A percentile compares a stretch with the other conserved stretches of the same genome.
These are phyloP conservation scores for Quercus phellos DNA, from an alignment of 331 rosid species.

Conservation along the genomic window DNA sequence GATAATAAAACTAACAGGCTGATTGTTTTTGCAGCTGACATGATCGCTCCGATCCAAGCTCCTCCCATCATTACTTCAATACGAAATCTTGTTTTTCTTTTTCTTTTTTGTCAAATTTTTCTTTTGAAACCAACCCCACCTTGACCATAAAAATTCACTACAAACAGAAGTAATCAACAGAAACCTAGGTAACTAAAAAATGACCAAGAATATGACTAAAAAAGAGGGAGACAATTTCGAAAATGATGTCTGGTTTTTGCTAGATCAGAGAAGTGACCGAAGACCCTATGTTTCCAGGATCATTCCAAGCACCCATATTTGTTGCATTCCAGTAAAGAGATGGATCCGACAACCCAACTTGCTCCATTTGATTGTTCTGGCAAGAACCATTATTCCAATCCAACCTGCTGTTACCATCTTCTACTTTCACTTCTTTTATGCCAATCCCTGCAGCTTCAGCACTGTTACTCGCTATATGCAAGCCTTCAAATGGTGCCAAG, in stretches of 20 bases:
- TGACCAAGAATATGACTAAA: slow-evolving; percentile 15
- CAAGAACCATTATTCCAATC: slow-evolving; percentile 39
- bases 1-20: slow-evolving; percentile 52
- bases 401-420: slow-evolving; percentile 43
- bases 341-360: slow-evolving; percentile 54
- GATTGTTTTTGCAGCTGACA: slow-evolving; percentile 81
- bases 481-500: slow-evolving; percentile 41
- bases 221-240: slow-evolving; percentile 30
- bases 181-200: slow-evolving; percentile 18
- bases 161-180: slow-evolving; percentile 19
- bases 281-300: slow-evolving; percentile 61
- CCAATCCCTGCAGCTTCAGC: slow-evolving; percentile 13
- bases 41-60: slow-evolving; percentile 86
- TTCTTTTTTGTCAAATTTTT: slow-evolving; percentile 5
- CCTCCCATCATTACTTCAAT: slow-evolving; percentile 29
- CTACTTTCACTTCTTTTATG: slow-evolving; percentile 60
- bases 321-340: slow-evolving; percentile 61
- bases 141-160: slow-evolving; percentile 18
- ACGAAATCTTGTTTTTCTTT: slow-evolving; percentile 19
- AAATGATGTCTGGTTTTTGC: slow-evolving; percentile 21
- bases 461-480: slow-evolving; percentile 24
- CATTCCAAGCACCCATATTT: slow-evolving; percentile 52
- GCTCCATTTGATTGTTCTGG: slow-evolving; percentile 50
- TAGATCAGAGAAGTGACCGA: slow-evolving; percentile 79
- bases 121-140: slow-evolving; percentile 25